Base-by-base conservation (phyloP, 2,329 filamentous ascomycete genomes). In the Colletotrichum sojae region DNA sequence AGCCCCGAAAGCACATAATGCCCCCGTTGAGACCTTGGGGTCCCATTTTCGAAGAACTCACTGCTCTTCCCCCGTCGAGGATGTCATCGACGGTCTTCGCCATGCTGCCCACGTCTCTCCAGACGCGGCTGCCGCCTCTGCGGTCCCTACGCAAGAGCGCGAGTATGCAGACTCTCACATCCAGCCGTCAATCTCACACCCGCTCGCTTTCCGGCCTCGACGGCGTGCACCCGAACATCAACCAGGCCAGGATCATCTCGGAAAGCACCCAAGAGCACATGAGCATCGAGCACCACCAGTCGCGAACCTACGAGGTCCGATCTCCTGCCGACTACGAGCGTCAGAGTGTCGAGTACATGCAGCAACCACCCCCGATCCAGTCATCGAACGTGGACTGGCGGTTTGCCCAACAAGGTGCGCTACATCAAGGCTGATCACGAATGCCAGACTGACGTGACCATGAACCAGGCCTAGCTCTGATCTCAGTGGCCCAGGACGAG, bases 21-120 rank as follows among this genome's bases (percentile, higher is more conserved):
- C 67, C 67, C 45, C 59, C 70, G 13, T 58, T 70, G 36, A 67
- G 70, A 22, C 67, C 63, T 39, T 71, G 70, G 70, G 64, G 45
- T 40, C 71, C 75, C 31, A 66, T 72, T 49, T 73, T 77, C 3
- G 74, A 75, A 31, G 75, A 78, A 59, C 69, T 77, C 59, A 75
- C 77, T 48, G 74, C 77, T 48, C 72, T 78, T 67, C 78, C 78
- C 15, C 76, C 77, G 51, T 75, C 76, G 58, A 76, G 77, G 58
- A 75, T 77, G 58, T 78, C 83, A 53, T 86, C 85, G 22, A 83
- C 84, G 68, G 79, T 89, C 16, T 87, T 86, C 75, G 81, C 83
- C 6, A 82, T 89, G 66, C 83, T 90, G 8, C 87, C 88, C 4
- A 79, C 81, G 1, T 81, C 86, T 5, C 79, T 90, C 5, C 84